Base-by-base conservation (phyloP, 495 filamentous ascomycete genomes). In the Corynascus novoguineensis region DNA sequence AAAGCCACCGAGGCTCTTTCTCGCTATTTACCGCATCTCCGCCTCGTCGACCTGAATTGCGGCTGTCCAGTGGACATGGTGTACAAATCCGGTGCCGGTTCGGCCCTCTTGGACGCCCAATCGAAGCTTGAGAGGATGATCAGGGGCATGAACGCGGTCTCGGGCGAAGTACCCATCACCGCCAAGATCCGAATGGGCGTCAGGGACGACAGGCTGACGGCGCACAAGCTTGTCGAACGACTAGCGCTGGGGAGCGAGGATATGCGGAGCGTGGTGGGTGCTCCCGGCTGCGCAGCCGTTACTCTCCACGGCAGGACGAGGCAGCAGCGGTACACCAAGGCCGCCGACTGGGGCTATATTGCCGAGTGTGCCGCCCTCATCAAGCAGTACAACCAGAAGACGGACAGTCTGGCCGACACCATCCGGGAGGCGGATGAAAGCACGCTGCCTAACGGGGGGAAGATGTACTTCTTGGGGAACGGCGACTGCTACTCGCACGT, bases 61-160 rank as follows among this genome's bases (percentile, higher is more conserved):
- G 93, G 93, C 29, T 98, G 93, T 65, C 93, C 93, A 15, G 96
- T 98, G 64, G 92, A 98, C 60, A 79, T 96, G 53, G 84, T 98
- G 40, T 96, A 82, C 75, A 81, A 87, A 37, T 78, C 86, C 35
- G 93, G 93, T 41, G 88, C 89, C 21, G 93, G 93, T 3, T 96
- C 92, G n/a, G 91, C 88, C n/a, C 82, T 98, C 1, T 81, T 98
- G 14, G 93, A 97, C 58, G 76, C 82, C 37, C 86, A 80, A 38
- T 80, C 81, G 27, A 96, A 95, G 68, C 70, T 98, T 37, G 88
- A 96, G 63, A 90, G 90, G 70, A 97, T 96, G 62, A 77, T 97
- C 51, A 78, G 90, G 27, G 93, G 92, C 61, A 97, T 98, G 93
- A 97, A 95, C 62, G 81, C 83, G 27, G 89, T 97, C 1, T 93